Percentiles rank a stretch among this genome's conserved stretches.
Conservation (phyloP, 345 rosid genomes). For the Citrus sinensis region DVS_A1.0 CM039162.1:28141501-28142000, state of each 20-base stretch:
- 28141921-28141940: conserved; percentile 27
- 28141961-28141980: background rate
- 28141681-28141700: background rate
- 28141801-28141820: conserved; percentile 38
- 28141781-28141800: conserved; percentile 86
- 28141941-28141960: background rate
- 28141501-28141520: background rate
- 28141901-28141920: conserved; percentile 81
- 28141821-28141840: conserved; percentile 36
- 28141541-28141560: background rate
- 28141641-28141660: no score
- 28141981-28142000: background rate
- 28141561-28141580: background rate
- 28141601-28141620: background rate
- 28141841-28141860: conserved; percentile 89
- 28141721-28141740: conserved; percentile 51
- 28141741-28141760: conserved; percentile 80
- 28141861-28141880: conserved; percentile 70
- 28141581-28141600: background rate
- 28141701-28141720: conserved; percentile 9
- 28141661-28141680: no score
- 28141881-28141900: conserved; percentile 71
- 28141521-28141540: background rate
- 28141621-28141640: background rate
- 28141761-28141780: conserved; percentile 89